Evolutionary conservation across 768 basidiomycete species (phyloP), one percentile per base, ranked within the genome.

Genomic region (Mycena crocata): DNA sequence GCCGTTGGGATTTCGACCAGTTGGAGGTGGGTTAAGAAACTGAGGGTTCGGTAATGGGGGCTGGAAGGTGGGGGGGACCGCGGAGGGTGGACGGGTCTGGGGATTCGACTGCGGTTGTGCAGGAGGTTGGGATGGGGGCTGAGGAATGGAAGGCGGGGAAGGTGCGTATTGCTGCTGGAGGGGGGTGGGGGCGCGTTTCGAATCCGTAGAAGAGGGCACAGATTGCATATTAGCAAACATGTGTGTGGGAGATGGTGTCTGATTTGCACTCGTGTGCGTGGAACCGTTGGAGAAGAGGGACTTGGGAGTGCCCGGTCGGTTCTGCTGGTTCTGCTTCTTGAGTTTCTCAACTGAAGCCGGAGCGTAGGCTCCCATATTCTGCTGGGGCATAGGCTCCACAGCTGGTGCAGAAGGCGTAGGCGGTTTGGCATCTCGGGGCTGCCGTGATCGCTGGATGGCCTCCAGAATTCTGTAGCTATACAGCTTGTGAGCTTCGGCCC

Each of bases 381-480:
- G 32, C 51, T 42, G 67, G 5, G 40, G 23, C 19, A 37, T 21
- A 28, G 51, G 49, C 42, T 66, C 66, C 39, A 42, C 24, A 19
- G 64, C 37, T 15, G 61, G 57, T 30, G 21, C 58, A 30, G 52
- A 30, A 5, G 65, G 64, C 45, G 69, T 67, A 30, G 69, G 62
- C 2, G 69, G 65, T 30, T 70, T 66, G 14, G 37, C 32, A 13
- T 54, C 54, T 58, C 54, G 60, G n/a, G 63, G 44, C 26, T 63
- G 65, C 31, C 72, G 75, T 21, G 52, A 39, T 46, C 64, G 66
- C 59, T 78, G 77, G 46, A 86, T 75, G 37, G 82, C 77, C 21
- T 92, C 90, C 78, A 91, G 71, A 69, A 91, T 81, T 34, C 83
- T 81, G 74, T 88, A 91, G 60, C 90, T 91, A 57, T 13, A 32